phyloP scores from a whole-genome alignment of 2,329 filamentous ascomycete species.

The Aotearoamyces nothofagi region DNA sequence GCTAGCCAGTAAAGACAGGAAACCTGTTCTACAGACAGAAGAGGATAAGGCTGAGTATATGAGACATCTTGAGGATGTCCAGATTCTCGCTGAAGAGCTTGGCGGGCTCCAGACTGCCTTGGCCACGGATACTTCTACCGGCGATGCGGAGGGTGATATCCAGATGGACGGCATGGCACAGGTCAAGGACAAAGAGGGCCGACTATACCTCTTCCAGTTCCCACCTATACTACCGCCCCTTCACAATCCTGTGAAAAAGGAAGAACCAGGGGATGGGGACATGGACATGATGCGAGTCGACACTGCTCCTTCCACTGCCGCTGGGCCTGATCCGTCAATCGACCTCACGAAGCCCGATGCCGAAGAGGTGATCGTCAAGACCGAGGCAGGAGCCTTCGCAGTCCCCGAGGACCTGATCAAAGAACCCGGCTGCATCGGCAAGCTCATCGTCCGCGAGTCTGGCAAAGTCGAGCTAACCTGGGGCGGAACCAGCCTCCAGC shows the following conservation, averaged over 20 bases:
- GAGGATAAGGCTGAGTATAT: conserved; percentile 34
- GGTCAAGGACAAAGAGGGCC: conserved; percentile 27
- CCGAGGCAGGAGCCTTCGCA: conserved; percentile 13
- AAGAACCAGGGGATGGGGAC: conserved; percentile 7
- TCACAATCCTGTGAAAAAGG: conserved; percentile 10
- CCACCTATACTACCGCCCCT: conserved; percentile 45
- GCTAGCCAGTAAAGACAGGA: conserved; percentile 6
- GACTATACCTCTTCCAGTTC: conserved; percentile 49
- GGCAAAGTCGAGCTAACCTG: conserved; percentile 47
- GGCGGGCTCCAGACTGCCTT: conserved; percentile 20
- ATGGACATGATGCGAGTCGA: conserved; percentile 15
- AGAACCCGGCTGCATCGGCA: conserved; percentile 43
- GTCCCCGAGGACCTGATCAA: conserved; percentile 19
- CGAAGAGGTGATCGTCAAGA: conserved; percentile 8
- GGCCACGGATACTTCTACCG: conserved; percentile 6
- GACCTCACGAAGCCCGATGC: conserved; percentile 25
- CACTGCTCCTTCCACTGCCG: conserved; percentile 25
- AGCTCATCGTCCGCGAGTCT: conserved; percentile 43
- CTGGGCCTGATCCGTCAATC: conserved; percentile 6
- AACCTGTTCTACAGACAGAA: conserved; percentile 31
- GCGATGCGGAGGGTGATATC: conserved; percentile 25
- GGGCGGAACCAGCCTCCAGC: conserved; percentile 39
- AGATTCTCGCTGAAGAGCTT: conserved; percentile 29
- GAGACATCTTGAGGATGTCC: conserved; percentile 28
- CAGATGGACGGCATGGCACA: conserved; percentile 9